Evolutionary conservation across 2,329 filamentous ascomycete genomes (phyloP), one percentile per base, ranked within the genome.

Genomic region (Phialophora tarda): DNA sequence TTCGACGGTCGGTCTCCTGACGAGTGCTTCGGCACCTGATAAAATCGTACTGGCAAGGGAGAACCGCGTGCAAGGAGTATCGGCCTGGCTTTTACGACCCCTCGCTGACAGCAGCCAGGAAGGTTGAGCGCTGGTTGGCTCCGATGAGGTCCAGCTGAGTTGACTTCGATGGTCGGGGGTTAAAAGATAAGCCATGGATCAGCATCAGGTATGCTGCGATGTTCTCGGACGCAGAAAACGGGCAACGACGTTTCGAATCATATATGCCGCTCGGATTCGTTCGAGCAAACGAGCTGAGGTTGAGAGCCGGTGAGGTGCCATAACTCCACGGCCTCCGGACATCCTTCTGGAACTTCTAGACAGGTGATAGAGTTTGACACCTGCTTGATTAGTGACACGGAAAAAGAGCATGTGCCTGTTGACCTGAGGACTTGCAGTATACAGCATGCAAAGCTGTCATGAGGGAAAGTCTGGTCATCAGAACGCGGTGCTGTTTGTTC

Each of bases 271-370:
- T 34, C 12, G 24, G 34, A 48, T 10, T 4, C 50, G 38, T 30
- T 23, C 17, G 59, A 38, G 23, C 23, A 26, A 48, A 56, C 50
- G 48, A 14, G 30, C 41, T 53, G 59, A 59, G 41, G 51, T 65
- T 28, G 32, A 26, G 26, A 50, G 12, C 34, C 41, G 21, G 50
- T 54, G 21, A n/a, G 38, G 58, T 65, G 63, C 21, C 56, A 56
- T 55, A 30, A 23, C 44, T 48, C 61, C 41, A 57, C 12, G 88
- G 92, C 14, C 86, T 98, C 21, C 47, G 50, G 57, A 32, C 56
- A 61, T 23, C 10, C 11, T 51, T 64, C 63, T 50, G 47, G 59
- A 61, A 58, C 2, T 51, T 58, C 50, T 34, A 32, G 48, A 50
- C 23, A 4, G 17, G 41, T 38, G 44, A 44, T 55, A 61, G 17